phyloP scores from a whole-genome alignment of 1,284 basidiomycete species.

The Xerocomus nothofagi region DNA sequence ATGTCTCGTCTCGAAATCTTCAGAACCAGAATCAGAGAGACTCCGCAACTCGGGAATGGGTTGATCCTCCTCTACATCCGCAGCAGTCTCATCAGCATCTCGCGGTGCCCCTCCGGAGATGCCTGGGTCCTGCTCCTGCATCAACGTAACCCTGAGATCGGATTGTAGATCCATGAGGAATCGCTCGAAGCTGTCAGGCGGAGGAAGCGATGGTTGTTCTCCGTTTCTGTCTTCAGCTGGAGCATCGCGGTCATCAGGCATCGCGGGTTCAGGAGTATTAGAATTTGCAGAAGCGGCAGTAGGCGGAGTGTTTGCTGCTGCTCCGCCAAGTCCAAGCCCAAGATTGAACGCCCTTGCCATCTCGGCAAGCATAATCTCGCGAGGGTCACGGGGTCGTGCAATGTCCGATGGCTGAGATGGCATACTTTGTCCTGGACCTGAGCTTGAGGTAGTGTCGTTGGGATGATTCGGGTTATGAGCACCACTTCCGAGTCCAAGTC shows the following conservation, averaged over 20 bases:
- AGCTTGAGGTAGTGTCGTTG: conserved; percentile 9
- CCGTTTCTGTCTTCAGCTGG: conserved; percentile 11
- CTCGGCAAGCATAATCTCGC: conserved; percentile 67
- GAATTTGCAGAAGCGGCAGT: conserved; percentile 4
- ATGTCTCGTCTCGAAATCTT: conserved; percentile 17
- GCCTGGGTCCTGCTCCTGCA: conserved; percentile 30
- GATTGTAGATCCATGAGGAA: conserved; percentile 72
- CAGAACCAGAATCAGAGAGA: conserved; percentile 31
- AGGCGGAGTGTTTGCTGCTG: conserved; percentile 13
- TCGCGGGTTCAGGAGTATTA: conserved; percentile 9
- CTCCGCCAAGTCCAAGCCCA: conserved; percentile 54
- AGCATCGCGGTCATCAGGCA: conserved; percentile 5
- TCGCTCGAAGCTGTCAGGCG: conserved; percentile 72
- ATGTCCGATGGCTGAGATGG: conserved; percentile 25
- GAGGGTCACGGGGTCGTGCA: conserved; percentile 44
- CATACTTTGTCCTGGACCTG: conserved; percentile 10
- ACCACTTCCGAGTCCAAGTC: conserved; percentile 49
- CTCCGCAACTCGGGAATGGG: conserved; percentile 32
- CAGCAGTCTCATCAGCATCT: conserved; percentile 24
- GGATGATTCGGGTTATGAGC: conserved; percentile 18
- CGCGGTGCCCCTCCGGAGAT: conserved; percentile 11
- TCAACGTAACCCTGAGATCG: conserved; percentile 62
- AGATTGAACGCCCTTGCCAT: conserved; percentile 76
- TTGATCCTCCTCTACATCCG: conserved; percentile 21
- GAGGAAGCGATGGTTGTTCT: conserved; percentile 38